A percentile compares a stretch with the other conserved stretches of the same genome.
Evolutionary conservation across 2,329 filamentous ascomycete genomes (phyloP).

Genomic region (Colletotrichum sp.): DNA sequence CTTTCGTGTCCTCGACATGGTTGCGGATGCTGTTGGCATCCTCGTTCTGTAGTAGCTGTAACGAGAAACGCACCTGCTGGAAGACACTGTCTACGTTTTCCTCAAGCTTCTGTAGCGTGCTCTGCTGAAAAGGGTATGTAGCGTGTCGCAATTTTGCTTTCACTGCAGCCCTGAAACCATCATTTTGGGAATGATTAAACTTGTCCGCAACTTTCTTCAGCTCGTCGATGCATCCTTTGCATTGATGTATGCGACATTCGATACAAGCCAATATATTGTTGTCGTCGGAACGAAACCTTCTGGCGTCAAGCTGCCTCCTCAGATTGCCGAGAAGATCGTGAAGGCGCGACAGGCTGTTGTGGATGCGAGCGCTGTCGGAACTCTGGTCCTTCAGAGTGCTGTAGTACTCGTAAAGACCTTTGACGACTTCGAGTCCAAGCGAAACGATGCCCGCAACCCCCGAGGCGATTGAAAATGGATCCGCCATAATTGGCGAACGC

Average conservation of each 20-base stretch:
- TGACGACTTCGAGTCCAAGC: conserved; percentile 37
- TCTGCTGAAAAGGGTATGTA: conserved; percentile 36
- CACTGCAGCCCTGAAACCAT: background rate
- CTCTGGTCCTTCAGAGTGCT: conserved; percentile 28
- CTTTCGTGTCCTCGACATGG: conserved; percentile 29
- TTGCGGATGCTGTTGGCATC: conserved; percentile 26
- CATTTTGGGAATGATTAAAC: conserved; percentile 16
- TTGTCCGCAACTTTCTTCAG: conserved; percentile 29
- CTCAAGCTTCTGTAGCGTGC: conserved; percentile 42
- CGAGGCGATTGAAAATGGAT: conserved; percentile 24
- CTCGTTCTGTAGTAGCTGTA: conserved; percentile 36
- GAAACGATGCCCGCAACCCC: conserved; percentile 37
- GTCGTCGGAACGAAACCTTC: conserved; percentile 28
- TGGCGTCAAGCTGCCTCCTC: background rate
- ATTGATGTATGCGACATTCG: conserved; percentile 22
- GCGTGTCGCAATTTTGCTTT: conserved; percentile 18
- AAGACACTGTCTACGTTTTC: conserved; percentile 37
- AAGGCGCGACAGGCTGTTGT: conserved; percentile 27
- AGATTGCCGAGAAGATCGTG: background rate
- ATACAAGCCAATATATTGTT: conserved; percentile 19
- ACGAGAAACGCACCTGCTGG: conserved; percentile 32
- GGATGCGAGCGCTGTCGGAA: conserved; percentile 28
- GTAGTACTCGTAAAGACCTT: conserved; percentile 38
- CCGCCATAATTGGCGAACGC: background rate
- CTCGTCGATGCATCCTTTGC: conserved; percentile 30